Evolutionary conservation across 2,329 filamentous ascomycete genomes (phyloP).

Genomic region (Penicillium sclerotigenum): DNA sequence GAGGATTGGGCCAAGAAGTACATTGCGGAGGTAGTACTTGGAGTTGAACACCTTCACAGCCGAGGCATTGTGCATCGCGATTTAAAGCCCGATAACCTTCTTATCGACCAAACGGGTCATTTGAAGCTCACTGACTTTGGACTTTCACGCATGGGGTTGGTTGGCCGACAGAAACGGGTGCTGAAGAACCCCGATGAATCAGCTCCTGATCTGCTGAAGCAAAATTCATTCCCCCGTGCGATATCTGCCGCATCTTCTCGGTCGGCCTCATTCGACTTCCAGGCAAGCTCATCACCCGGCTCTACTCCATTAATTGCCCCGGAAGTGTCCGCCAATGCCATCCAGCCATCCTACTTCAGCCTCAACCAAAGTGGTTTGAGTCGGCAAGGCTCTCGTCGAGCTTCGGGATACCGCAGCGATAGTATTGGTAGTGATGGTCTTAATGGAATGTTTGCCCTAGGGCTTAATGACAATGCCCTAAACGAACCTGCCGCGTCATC

Average conservation of each 20-base stretch:
- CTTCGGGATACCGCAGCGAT: slow-evolving; percentile 83
- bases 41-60: slow-evolving; percentile 91
- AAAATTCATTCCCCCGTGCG: slow-evolving; percentile 83
- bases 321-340: slow-evolving; percentile 63
- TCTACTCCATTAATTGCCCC: slow-evolving; percentile 86
- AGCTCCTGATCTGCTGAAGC: slow-evolving; percentile 88
- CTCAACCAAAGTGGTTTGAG: slow-evolving; percentile 53
- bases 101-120: slow-evolving; percentile 96
- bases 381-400: slow-evolving; percentile 62
- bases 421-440: slow-evolving; percentile 87
- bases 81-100: slow-evolving; percentile 91
- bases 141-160: slow-evolving; percentile 91
- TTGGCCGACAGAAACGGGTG: slow-evolving; percentile 92
- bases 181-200: slow-evolving; percentile 74
- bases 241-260: slow-evolving; percentile 85
- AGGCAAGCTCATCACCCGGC: slow-evolving; percentile 73
- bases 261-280: slow-evolving; percentile 89
- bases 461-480: slow-evolving; percentile 59
- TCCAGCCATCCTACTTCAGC: slow-evolving; percentile 91
- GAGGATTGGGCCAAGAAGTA: slow-evolving; percentile 99
- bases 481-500: slow-evolving; percentile 45
- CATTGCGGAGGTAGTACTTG: slow-evolving; percentile 91
- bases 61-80: slow-evolving; percentile 95
- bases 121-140: slow-evolving; percentile 97
- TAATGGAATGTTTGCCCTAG: slow-evolving; percentile 80